These are phyloP conservation scores for Radiomyces spectabilis DNA, from an alignment of 192 early-diverging fungal species.

Conservation along the genomic window DNA sequence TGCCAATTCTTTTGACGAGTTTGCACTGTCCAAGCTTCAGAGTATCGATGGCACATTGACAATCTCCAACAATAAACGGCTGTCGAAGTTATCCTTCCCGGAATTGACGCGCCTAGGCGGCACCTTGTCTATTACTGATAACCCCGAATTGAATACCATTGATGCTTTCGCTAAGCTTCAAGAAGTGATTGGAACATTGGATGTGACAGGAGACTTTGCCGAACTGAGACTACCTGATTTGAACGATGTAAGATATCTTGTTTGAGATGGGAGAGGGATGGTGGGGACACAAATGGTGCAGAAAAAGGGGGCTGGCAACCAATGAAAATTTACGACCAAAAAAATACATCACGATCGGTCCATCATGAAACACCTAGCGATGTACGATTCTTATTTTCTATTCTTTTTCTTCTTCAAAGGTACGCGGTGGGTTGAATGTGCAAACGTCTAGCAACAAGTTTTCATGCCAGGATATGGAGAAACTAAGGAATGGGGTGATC, in stretches of 20 bases:
- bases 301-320: too few relatives aligned
- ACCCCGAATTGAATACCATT: conserved; percentile 47
- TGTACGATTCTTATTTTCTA: background rate
- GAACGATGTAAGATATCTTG: conserved; percentile 11
- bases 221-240: conserved; percentile 41
- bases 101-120: conserved; percentile 48
- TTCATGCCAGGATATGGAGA: background rate
- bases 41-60: conserved; percentile 49
- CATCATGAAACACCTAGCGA: too few relatives aligned
- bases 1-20: conserved; percentile 44
- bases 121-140: conserved; percentile 56
- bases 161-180: conserved; percentile 45
- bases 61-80: conserved; percentile 44
- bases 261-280: too few relatives aligned
- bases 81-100: conserved; percentile 50
- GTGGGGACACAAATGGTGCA: too few relatives aligned
- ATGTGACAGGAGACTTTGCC: conserved; percentile 52
- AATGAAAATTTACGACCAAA: too few relatives aligned
- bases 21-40: conserved; percentile 37
- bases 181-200: conserved; percentile 50
- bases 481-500: background rate
- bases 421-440: conserved; percentile 2
- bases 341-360: too few relatives aligned
- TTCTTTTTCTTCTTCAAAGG: background rate
- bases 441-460: conserved; percentile 1